Conservation (phyloP, 2,329 filamentous ascomycete species). For the Thielaviopsis ethacetica region DNA sequence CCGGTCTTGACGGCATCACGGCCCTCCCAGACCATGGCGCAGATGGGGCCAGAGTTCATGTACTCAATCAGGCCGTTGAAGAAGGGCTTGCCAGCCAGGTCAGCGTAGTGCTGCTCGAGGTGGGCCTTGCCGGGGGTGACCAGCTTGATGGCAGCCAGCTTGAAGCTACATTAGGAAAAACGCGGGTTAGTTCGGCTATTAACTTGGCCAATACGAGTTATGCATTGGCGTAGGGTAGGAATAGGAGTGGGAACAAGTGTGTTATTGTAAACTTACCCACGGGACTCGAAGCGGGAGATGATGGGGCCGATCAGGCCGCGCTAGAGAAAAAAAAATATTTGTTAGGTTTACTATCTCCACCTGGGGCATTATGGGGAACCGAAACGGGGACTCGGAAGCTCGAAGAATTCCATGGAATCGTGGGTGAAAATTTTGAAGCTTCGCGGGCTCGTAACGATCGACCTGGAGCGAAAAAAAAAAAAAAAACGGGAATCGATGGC, state of each 20-base stretch:
- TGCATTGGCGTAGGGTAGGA: not conserved
- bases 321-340: constrained; percentile 28
- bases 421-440: not conserved
- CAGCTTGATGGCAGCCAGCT: constrained; percentile 97
- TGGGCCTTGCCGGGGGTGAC: constrained; percentile 76
- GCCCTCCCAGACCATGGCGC: constrained; percentile 99
- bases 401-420: constrained; percentile 8
- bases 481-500: not conserved
- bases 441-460: not conserved
- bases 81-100: constrained; percentile 90
- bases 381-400: constrained; percentile 2
- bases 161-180: constrained; percentile 48
- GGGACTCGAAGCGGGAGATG: constrained; percentile 94
- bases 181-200: not conserved
- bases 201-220: not conserved
- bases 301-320: constrained; percentile 96
- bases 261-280: constrained; percentile 49
- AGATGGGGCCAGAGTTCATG: constrained; percentile 94
- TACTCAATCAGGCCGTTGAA: constrained; percentile 89
- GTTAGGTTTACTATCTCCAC: constrained; percentile 4
- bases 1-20: constrained; percentile 98
- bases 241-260: not conserved
- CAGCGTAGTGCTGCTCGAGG: constrained; percentile 95
- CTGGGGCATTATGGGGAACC: constrained; percentile 1
- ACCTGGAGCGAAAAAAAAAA: not conserved